phyloP scores from a whole-genome alignment of 441 rosid genomes.

The Populus hybrid region DNA sequence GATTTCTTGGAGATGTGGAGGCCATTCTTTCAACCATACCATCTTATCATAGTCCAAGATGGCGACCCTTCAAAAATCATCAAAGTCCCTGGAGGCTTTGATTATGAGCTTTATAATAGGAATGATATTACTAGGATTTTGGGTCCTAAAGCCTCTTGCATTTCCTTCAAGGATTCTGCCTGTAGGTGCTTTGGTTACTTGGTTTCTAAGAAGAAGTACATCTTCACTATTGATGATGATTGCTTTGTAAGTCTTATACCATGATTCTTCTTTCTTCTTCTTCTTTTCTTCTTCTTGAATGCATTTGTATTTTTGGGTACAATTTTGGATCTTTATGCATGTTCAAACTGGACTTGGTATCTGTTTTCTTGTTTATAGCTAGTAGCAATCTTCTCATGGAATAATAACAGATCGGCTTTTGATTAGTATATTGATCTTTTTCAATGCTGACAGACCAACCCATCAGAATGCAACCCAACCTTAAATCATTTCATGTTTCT shows the following conservation, averaged over 20 bases:
- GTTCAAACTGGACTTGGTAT: background rate
- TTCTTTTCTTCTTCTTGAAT: background rate
- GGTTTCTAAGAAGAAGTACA: slow-evolving; percentile 90
- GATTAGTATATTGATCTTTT: too few species aligned
- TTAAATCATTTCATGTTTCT: too few species aligned
- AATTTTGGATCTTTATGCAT: background rate
- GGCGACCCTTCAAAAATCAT: slow-evolving; percentile 79
- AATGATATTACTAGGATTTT: slow-evolving; percentile 73
- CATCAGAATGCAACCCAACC: too few species aligned
- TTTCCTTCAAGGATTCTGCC: slow-evolving; percentile 92
- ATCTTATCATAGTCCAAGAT: slow-evolving; percentile 82
- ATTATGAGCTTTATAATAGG: slow-evolving; percentile 81
- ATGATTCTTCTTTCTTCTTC: background rate
- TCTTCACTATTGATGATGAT: slow-evolving; percentile 87
- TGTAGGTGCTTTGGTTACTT: slow-evolving; percentile 85
- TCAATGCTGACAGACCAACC: too few species aligned
- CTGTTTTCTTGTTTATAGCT: background rate
- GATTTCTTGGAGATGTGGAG: slow-evolving; percentile 94
- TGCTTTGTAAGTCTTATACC: slow-evolving; percentile 62
- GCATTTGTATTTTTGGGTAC: background rate
- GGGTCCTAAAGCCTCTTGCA: slow-evolving; percentile 88
- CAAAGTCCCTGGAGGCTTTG: slow-evolving; percentile 73
- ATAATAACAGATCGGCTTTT: too few species aligned
- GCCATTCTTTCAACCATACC: slow-evolving; percentile 78
- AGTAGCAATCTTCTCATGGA: too few species aligned